phyloP scores from a whole-genome alignment of 306 rosid species.

The Inga oerstediana region DNA sequence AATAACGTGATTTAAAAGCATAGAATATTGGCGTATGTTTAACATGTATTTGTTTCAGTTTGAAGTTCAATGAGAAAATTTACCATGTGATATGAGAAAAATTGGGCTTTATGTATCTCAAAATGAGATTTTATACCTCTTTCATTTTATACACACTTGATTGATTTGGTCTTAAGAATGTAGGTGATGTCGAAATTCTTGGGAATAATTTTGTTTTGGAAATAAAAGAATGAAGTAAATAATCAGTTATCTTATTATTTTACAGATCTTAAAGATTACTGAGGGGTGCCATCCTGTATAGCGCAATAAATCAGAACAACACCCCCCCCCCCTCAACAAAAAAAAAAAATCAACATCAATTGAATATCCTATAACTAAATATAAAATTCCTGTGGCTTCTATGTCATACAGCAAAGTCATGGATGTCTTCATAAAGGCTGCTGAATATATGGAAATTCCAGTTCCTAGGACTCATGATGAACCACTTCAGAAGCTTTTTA shows the following conservation, averaged over 20 bases:
- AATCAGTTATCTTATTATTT: background rate
- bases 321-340: background rate
- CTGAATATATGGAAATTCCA: constrained; percentile 95
- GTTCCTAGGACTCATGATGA: constrained; percentile 94
- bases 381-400: constrained; percentile 16
- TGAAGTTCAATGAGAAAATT: constrained; percentile 25
- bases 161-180: background rate
- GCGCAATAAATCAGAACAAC: background rate
- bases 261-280: background rate
- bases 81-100: constrained; percentile 5
- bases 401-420: constrained; percentile 81
- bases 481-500: constrained; percentile 93
- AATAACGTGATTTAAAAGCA: background rate
- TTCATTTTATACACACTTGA: background rate
- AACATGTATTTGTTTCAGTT: background rate
- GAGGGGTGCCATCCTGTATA: constrained; percentile 1
- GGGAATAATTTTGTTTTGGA: background rate
- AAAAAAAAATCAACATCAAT: background rate
- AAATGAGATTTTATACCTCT: constrained; percentile 6
- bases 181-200: background rate
- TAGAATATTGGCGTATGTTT: constrained; percentile 10
- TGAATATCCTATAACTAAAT: constrained; percentile 14
- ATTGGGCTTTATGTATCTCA: background rate
- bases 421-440: constrained; percentile 97
- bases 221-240: background rate